These are phyloP conservation scores for Hygrophorus pudorinus DNA, from an alignment of 768 basidiomycete species.

Conservation along the genomic window DNA sequence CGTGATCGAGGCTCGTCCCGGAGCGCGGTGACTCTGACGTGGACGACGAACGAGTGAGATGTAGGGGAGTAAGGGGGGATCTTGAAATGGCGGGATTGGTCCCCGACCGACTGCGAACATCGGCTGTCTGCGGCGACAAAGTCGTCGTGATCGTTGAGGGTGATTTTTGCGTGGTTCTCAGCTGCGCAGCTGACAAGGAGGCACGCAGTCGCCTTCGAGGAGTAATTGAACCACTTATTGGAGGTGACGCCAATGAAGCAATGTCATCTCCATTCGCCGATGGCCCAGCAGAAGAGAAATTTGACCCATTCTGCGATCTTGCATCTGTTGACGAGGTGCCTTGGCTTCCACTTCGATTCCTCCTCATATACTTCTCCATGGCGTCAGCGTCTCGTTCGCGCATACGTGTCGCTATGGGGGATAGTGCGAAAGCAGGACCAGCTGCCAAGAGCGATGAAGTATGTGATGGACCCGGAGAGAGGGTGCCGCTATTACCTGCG, in stretches of 20 bases:
- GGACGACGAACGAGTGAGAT: conserved; percentile 46
- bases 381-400: conserved; percentile 80
- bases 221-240: conserved; percentile 42
- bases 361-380: conserved; percentile 75
- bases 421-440: conserved; percentile 39
- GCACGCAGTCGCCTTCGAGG: conserved; percentile 53
- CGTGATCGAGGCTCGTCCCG: conserved; percentile 21
- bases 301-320: conserved; percentile 49
- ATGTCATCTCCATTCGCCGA: conserved; percentile 49
- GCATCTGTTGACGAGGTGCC: conserved; percentile 66
- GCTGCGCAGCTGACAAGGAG: conserved; percentile 70
- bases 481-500: conserved; percentile 21
- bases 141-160: conserved; percentile 20
- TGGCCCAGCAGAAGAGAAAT: conserved; percentile 37
- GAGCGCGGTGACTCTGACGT: conserved; percentile 40
- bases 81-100: conserved; percentile 49
- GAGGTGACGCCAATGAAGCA: conserved; percentile 34
- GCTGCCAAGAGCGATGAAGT: conserved; percentile 25
- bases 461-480: conserved; percentile 22
- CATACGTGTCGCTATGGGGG: conserved; percentile 74
- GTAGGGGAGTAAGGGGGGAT: conserved; percentile 31
- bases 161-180: conserved; percentile 42
- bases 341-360: conserved; percentile 76
- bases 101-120: conserved; percentile 53
- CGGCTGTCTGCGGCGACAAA: conserved; percentile 24